Evolutionary conservation across 805 yeast genomes (phyloP), one percentile per base, ranked within the genome.

Genomic region (Pichia deserticola): DNA sequence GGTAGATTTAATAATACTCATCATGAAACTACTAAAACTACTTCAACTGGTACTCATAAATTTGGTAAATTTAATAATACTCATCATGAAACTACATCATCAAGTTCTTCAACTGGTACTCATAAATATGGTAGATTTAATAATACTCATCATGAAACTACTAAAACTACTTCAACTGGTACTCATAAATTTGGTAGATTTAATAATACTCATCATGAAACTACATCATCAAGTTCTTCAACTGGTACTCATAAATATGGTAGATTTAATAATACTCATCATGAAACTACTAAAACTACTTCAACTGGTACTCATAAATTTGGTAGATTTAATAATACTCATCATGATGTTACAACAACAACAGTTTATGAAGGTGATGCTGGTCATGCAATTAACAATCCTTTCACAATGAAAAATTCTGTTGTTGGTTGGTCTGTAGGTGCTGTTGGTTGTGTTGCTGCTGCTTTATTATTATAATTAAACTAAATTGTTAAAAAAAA

Each of bases 71-170:
- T 77, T 54, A 72, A 78, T 69, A 74, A 77, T 64, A 76, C 80
- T 47, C 75, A 77, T 46, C 78, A 73, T 64, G 60, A 64, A 56
- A 51, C 52, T 8, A 52, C 65, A n/a, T n/a, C n/a, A n/a, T n/a
- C n/a, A n/a, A n/a, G n/a, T n/a, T n/a, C 68, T n/a, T 56, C 67
- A 11, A 65, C 77, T 51, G 72, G 74, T 56, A 78, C 84, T 45
- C 82, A 80, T 69, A 73, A 63, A 54, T 70, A 67, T 51, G 86
- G 86, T 58, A 73, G 71, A 62, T 78, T 79, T 60, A 73, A 79
- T 72, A 73, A 73, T 58, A 73, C 77, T 40, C 57, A 59, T 47
- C 58, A 58, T 48, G 54, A 54, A 41, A 57, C 57, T 42, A 58
- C 55, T 12, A 52, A 61, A 28, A 59, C 59, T 53, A 52, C 74